These are phyloP conservation scores for Hymenoscyphus occultus DNA, from an alignment of 2,329 filamentous ascomycete genomes.

Conservation along the genomic window DNA sequence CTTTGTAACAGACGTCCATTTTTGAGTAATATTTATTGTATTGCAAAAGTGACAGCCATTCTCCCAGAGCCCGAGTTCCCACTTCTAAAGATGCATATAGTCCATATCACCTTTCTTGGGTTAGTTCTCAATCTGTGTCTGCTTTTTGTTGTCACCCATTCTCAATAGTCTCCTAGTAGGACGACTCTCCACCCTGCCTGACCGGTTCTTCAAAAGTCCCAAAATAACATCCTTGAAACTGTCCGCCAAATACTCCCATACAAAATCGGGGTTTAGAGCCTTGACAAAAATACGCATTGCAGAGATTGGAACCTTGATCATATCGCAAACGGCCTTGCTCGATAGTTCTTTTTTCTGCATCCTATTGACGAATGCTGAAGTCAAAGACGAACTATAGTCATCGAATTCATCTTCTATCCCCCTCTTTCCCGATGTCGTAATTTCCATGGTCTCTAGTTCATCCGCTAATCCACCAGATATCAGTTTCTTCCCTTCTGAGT, in stretches of 20 bases:
- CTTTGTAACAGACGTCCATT: too few relatives aligned
- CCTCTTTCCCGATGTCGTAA: background rate
- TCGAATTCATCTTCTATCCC: background rate
- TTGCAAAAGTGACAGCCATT: too few relatives aligned
- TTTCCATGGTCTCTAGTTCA: background rate
- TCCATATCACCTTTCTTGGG: too few relatives aligned
- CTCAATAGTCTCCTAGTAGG: background rate
- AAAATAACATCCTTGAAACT: conserved; percentile 20
- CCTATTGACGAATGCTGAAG: background rate
- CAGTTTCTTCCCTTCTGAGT: background rate
- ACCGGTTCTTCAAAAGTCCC: conserved; percentile 14
- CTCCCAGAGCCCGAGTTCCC: too few relatives aligned
- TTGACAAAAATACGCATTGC: conserved; percentile 20
- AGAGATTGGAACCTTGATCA: background rate
- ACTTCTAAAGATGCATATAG: too few relatives aligned
- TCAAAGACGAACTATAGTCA: background rate
- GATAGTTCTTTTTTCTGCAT: background rate
- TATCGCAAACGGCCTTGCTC: background rate
- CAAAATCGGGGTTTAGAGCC: conserved; percentile 20
- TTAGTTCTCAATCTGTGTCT: background rate
- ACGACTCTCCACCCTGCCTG: background rate
- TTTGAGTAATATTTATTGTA: too few relatives aligned
- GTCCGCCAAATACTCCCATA: conserved; percentile 17
- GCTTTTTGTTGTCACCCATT: background rate
- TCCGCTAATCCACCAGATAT: background rate